Conservation (phyloP, 2,329 filamentous ascomycete genomes). For the Rhinocladiella similis region DNA sequence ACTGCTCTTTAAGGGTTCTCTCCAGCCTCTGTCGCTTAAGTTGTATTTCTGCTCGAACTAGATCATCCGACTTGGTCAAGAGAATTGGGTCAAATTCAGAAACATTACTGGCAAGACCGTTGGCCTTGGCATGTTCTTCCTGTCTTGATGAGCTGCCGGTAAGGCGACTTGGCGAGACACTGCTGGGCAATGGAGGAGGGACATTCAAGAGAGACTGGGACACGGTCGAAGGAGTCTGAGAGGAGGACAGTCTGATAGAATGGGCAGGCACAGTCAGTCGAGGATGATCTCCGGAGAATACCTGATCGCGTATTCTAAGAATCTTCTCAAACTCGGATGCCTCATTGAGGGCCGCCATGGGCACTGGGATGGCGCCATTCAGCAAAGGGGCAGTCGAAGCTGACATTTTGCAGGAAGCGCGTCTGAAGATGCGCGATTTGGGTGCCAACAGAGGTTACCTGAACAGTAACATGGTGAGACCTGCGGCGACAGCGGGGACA, state of each 20-base stretch:
- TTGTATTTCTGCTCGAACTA: slow-evolving; percentile 78
- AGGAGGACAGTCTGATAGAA: slow-evolving; percentile 46
- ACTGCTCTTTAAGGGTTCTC: slow-evolving; percentile 71
- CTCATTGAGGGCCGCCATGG: slow-evolving; percentile 48
- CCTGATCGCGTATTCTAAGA: slow-evolving; percentile 73
- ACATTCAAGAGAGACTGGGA: slow-evolving; percentile 31
- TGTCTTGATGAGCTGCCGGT: slow-evolving; percentile 19
- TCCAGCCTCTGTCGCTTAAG: slow-evolving; percentile 81
- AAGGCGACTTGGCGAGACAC: slow-evolving; percentile 30
- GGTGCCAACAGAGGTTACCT: slow-evolving; percentile 13
- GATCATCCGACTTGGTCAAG: slow-evolving; percentile 80
- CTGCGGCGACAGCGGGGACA: background rate
- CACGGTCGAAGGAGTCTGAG: slow-evolving; percentile 34
- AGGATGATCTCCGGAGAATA: slow-evolving; percentile 71
- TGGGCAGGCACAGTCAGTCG: slow-evolving; percentile 58
- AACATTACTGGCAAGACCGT: slow-evolving; percentile 42
- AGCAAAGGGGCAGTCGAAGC: slow-evolving; percentile 23
- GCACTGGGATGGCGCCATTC: slow-evolving; percentile 31
- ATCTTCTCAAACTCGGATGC: slow-evolving; percentile 76
- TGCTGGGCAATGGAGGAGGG: slow-evolving; percentile 22
- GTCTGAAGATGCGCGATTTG: slow-evolving; percentile 15
- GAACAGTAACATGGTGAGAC: slow-evolving; percentile 17
- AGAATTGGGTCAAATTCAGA: slow-evolving; percentile 79
- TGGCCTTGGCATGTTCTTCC: slow-evolving; percentile 20
- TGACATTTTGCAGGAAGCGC: slow-evolving; percentile 25